Evolutionary conservation across 371 early-diverging fungal genomes (phyloP).

Genomic region (Mucor indicus): DNA sequence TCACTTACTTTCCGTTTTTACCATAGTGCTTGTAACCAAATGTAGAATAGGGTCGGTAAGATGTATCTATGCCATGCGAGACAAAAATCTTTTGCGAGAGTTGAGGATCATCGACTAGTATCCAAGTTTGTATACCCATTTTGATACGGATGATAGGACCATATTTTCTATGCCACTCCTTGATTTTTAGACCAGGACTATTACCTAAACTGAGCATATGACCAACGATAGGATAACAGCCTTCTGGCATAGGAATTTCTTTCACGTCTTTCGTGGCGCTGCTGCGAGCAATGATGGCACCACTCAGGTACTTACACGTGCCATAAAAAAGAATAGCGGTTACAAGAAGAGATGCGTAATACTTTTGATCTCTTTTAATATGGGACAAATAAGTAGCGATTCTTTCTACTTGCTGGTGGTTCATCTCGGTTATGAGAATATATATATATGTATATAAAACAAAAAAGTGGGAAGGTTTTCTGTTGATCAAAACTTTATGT

Average conservation of each 20-base stretch:
- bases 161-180: slow-evolving; percentile 13
- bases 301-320: too few relatives aligned
- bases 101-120: slow-evolving; percentile 9
- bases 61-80: slow-evolving; percentile 2
- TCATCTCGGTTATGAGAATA: too few relatives aligned
- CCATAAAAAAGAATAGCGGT: too few relatives aligned
- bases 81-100: slow-evolving; percentile 19
- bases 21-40: slow-evolving; percentile 1
- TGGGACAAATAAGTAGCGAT: too few relatives aligned
- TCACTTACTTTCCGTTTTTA: slow-evolving; percentile 3
- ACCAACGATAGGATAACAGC: slow-evolving; percentile 8
- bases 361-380: too few relatives aligned
- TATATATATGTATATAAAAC: too few relatives aligned
- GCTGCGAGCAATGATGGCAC: too few relatives aligned
- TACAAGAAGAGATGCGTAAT: too few relatives aligned
- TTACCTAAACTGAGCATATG: slow-evolving; percentile 6
- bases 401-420: too few relatives aligned
- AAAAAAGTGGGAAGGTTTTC: too few relatives aligned
- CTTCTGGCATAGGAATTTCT: slow-evolving; percentile 4
- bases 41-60: slow-evolving; percentile 3
- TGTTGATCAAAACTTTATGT: too few relatives aligned
- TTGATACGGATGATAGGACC: slow-evolving; percentile 10
- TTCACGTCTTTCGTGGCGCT: slow-evolving; percentile 3
- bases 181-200: not conserved
- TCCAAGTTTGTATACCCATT: slow-evolving; percentile 15